Evolutionary conservation across 169 alveolate genomes (phyloP), one percentile per base, ranked within the genome.

Genomic region (Plasmodium adleri): DNA sequence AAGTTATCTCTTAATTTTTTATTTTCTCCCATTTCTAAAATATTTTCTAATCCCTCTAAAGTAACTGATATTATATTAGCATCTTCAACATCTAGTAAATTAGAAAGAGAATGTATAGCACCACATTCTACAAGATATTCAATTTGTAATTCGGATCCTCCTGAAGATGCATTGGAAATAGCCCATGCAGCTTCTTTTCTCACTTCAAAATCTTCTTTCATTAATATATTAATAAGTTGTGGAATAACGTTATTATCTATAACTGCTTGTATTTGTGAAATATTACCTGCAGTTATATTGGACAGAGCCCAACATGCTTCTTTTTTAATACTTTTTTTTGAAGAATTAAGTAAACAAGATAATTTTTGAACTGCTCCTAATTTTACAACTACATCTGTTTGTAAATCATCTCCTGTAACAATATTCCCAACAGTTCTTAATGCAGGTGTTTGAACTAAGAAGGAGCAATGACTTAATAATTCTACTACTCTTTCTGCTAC

Each of bases 151-250:
- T 86, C 83, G 6, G 95, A 94, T 49, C 98, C 98, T 2, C 97
- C 97, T 15, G 99, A 95, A 39, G 99, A 97, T 5, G 99, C 98
- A 90, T 98, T 99, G 90, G 99, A 96, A 68, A 99, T 95, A 5
- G 99, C 99, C 99, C 99, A 98, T 32, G 99, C 98, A 20, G 99
- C 99, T 95, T 99, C 99, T 93, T 97, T 96, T 94, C 97, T 95
- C 45, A 98, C 96, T 67, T 97, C 99, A 75, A 94, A 95, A 76
- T 98, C 99, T 72, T 97, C 98, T 32, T 95, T 96, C 59, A 95
- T 59, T 93, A 96, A 92, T 52, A 96, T 76, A 75, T 97, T 95
- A 64, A 97, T 88, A 58, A 97, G 94, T 47, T 95, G 96, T 9
- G 95, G 97, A 8, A 97, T 92, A 43, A 96, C 88, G 39, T 96